Base-by-base conservation (phyloP, 202 grass and related monocot species). In the Eragrostis tef region DNA sequence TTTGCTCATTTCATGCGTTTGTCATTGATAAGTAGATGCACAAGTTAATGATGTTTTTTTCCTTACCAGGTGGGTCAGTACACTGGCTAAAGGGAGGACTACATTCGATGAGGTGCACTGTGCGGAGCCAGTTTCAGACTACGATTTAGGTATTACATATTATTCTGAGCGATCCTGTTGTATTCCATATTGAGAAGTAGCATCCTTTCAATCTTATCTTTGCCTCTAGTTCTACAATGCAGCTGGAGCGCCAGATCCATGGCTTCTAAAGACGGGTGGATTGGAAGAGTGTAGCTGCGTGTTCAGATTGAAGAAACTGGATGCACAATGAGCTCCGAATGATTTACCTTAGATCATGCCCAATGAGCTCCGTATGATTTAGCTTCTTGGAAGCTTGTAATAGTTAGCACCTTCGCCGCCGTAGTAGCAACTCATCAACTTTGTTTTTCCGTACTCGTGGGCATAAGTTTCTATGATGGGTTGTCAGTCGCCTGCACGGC, bases 61-160 rank as follows among this genome's bases (percentile, higher is more conserved):
- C 16, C 6, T 81, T 89, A 20, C 11, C 81, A 97, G 93, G 78
- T 93, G 86, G 48, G 16, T 86, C 5, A 77, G 65, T 71, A 34
- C 78, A 3, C 67, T 97, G 47, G 58, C 89, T 11, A 46, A 36
- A 14, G 44, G 84, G 27, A 91, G 61, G 62, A 65, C 19, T 89
- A 84, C 83, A 50, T 93, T 90, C 66, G 75, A 91, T 84, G 82
- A 78, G 61, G 42, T 91, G n/a, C n/a, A n/a, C n/a, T n/a, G n/a
- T n/a, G 5, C 74, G 83, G 25, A 76, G 45, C 53, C 87, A 86
- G 81, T 90, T 93, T 48, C 85, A 57, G 10, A 74, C 52, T 47
- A 87, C 93, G 81, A 73, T 91, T 79, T 84, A 93, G 88, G 93
- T 96, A 90, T 59, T 80, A 44, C 21, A 11, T 75, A 46, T 39